Evolutionary conservation across 768 basidiomycete genomes (phyloP), one percentile per base, ranked within the genome.

Genomic region (Amanita jacksonii): DNA sequence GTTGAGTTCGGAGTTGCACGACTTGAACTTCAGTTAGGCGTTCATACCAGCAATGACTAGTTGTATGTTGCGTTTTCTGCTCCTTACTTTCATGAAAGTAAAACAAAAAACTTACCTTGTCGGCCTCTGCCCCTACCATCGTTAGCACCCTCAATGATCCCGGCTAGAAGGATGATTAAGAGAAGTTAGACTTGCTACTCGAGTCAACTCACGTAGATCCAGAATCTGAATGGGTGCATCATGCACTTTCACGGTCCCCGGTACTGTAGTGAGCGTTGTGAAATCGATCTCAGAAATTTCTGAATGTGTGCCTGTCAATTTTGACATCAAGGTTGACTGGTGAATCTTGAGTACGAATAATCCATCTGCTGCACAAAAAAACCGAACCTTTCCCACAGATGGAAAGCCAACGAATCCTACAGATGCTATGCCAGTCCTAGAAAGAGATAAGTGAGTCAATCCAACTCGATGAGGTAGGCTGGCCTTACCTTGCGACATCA

Each of bases 81-180:
- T 7, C 36, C 9, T 28, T n/a, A 25, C 4, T n/a, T 22, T 37
- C 18, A 16, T 24, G n/a, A 16, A 28, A 19, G 16, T 34, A 22
- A 45, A 37, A n/a, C 13, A 25, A n/a, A n/a, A n/a, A 19, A 73
- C 80, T 46, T 56, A 73, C 83, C 83, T 75, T 98, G 94, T 52
- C 89, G 83, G 73, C 94, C 94, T 72, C 94, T 70, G 62, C 94
- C 94, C 60, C 87, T 79, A 43, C 93, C 93, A 53, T 96, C 93
- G 56, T 91, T 90, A 20, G 94, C 94, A 53, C 94, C 94, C 61
- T 97, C 94, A 50, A 98, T 96, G 51, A 98, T 98, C 70, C 96
- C 94, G 51, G 91, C 84, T 89, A 50, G 52, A 44, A 49, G 49
- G 12, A 19, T 35, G 15, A 32, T 27, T 27, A 45, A 8, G 15